Conservation (phyloP, 345 rosid species). For the Acer saccharum region DNA sequence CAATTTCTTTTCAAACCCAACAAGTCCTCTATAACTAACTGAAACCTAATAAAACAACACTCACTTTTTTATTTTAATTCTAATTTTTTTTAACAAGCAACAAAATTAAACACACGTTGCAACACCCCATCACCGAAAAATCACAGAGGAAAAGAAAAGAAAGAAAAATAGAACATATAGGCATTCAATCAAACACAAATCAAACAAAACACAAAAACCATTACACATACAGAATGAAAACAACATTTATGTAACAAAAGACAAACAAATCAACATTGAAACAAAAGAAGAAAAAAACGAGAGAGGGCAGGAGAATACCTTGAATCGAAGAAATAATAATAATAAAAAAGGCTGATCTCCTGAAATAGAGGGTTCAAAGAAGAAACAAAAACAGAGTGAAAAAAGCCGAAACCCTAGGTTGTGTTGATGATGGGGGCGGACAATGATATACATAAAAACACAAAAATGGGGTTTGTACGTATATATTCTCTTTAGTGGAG, state of each 20-base stretch:
- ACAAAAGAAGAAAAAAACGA: neutral
- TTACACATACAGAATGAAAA: neutral
- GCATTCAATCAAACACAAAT: neutral
- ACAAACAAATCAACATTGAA: neutral
- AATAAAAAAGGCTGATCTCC: neutral
- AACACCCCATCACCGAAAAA: neutral
- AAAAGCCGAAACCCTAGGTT: slow-evolving; percentile 17
- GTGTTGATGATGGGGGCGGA: slow-evolving; percentile 10
- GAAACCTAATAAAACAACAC: slow-evolving; percentile 10
- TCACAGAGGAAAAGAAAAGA: neutral
- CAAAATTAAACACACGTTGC: neutral
- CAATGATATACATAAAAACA: neutral
- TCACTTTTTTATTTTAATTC: neutral
- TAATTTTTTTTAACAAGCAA: neutral
- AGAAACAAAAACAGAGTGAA: neutral
- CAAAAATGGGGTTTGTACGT: neutral
- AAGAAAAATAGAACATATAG: neutral
- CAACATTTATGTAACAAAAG: neutral
- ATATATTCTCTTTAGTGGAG: slow-evolving; percentile 19
- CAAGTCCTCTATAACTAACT: neutral
- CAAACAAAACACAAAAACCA: slow-evolving; percentile 3
- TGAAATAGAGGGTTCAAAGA: neutral
- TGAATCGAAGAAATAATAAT: neutral
- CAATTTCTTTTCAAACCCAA: neutral
- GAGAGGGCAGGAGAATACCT: slow-evolving; percentile 21